Evolutionary conservation across 1,139 yeast species (phyloP).

Genomic region (Suhomyces panamericanus): DNA sequence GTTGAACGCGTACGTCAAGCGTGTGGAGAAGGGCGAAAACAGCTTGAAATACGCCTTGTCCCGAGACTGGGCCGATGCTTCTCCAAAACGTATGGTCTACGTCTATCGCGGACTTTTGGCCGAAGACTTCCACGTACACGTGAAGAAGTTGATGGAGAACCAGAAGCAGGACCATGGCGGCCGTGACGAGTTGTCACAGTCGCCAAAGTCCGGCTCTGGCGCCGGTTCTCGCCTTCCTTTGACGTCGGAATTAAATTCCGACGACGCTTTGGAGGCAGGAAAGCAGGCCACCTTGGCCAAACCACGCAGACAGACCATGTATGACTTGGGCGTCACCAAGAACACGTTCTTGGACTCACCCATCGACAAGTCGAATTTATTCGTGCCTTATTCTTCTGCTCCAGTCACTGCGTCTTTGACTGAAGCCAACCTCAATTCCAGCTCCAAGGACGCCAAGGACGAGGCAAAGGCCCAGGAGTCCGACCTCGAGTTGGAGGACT

Average conservation of each 20-base stretch:
- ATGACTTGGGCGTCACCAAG: conserved; percentile 45
- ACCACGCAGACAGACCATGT: conserved; percentile 51
- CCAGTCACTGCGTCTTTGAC: conserved; percentile 71
- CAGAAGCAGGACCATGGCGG: conserved; percentile 25
- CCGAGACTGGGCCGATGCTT: conserved; percentile 87
- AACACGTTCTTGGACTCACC: conserved; percentile 51
- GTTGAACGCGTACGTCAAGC: conserved; percentile 77
- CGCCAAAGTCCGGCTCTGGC: conserved; percentile 13
- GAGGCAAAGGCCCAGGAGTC: conserved; percentile 19
- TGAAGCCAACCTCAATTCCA: conserved; percentile 14
- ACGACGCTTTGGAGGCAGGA: conserved; percentile 31
- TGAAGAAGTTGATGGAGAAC: conserved; percentile 52
- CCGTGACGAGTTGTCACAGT: conserved; percentile 6
- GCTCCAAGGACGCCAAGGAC: conserved; percentile 6
- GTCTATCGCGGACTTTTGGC: conserved; percentile 77
- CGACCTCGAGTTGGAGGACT: conserved; percentile 43
- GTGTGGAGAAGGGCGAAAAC: conserved; percentile 79
- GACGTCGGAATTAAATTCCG: conserved; percentile 6
- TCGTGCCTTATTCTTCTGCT: conserved; percentile 71
- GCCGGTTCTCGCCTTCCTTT: neutral
- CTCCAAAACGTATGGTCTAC: conserved; percentile 85
- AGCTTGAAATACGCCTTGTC: conserved; percentile 70
- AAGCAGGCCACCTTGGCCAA: conserved; percentile 27
- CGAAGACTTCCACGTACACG: conserved; percentile 69
- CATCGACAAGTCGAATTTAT: conserved; percentile 53